Percentiles rank a stretch among this genome's conserved stretches.
Evolutionary conservation across 1,284 basidiomycete genomes (phyloP).

Genomic region (Ustilago curta): DNA sequence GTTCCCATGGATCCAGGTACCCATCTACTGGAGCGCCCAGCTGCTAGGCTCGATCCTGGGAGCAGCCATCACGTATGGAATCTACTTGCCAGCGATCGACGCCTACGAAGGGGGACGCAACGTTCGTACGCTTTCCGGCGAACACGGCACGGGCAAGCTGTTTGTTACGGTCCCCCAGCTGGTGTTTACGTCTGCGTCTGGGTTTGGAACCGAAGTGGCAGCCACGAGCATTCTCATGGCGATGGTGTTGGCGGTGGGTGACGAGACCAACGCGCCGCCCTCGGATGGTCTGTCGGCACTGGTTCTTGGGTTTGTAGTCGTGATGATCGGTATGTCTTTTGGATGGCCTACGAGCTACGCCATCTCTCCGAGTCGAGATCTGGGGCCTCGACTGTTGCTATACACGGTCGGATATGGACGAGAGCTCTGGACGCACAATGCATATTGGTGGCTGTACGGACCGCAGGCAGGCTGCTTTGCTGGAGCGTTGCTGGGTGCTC

Average conservation of each 20-base stretch:
- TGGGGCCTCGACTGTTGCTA: slow-evolving; percentile 76
- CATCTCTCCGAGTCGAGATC: slow-evolving; percentile 77
- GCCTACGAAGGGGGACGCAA: slow-evolving; percentile 76
- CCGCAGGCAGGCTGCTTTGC: slow-evolving; percentile 68
- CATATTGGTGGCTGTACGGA: slow-evolving; percentile 83
- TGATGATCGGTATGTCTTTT: slow-evolving; percentile 74
- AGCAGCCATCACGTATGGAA: slow-evolving; percentile 78
- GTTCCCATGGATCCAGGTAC: slow-evolving; percentile 85
- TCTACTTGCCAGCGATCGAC: slow-evolving; percentile 81
- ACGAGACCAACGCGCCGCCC: slow-evolving; percentile 71
- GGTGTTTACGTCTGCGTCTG: slow-evolving; percentile 30
- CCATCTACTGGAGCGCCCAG: slow-evolving; percentile 79
- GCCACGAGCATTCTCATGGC: slow-evolving; percentile 57
- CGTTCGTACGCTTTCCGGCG: slow-evolving; percentile 75
- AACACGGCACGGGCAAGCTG: slow-evolving; percentile 75
- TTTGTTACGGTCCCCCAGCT: slow-evolving; percentile 77
- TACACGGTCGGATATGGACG: slow-evolving; percentile 76
- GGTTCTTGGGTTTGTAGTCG: slow-evolving; percentile 74
- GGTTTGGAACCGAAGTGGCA: slow-evolving; percentile 50
- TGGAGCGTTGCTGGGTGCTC: slow-evolving; percentile 67
- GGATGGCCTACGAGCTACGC: slow-evolving; percentile 76
- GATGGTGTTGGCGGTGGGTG: slow-evolving; percentile 47
- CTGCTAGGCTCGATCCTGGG: slow-evolving; percentile 79
- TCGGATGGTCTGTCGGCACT: slow-evolving; percentile 74
- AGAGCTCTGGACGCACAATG: slow-evolving; percentile 71